These are phyloP conservation scores for Ogataea dorogensis DNA, from an alignment of 805 yeast species.

Conservation along the genomic window DNA sequence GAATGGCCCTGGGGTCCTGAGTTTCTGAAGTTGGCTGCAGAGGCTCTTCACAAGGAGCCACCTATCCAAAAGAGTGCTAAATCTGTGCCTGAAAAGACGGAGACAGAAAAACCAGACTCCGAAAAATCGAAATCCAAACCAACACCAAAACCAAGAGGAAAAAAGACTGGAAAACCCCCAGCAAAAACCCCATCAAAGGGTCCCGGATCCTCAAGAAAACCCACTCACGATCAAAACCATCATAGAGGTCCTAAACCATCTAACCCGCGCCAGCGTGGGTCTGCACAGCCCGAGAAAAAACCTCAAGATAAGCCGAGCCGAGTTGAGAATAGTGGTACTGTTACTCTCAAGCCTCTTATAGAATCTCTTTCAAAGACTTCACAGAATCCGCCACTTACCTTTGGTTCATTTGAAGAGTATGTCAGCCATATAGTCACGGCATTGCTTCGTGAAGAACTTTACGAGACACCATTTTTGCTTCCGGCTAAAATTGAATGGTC, in stretches of 20 bases:
- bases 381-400: constrained; percentile 29
- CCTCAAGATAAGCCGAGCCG: neutral
- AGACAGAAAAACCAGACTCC: no score
- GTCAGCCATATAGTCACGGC: constrained; percentile 59
- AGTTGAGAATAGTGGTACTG: neutral
- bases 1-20: constrained; percentile 8
- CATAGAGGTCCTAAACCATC: neutral
- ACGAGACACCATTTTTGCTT: constrained; percentile 43
- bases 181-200: neutral
- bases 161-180: neutral
- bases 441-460: constrained; percentile 60
- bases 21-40: constrained; percentile 10
- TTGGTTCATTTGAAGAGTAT: constrained; percentile 50
- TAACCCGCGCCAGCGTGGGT: neutral
- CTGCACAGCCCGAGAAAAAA: no score
- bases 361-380: constrained; percentile 11
- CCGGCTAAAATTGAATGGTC: constrained; percentile 47
- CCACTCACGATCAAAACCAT: neutral
- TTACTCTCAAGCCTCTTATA: neutral
- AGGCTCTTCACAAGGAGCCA: no score
- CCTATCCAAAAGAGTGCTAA: neutral
- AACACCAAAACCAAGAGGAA: neutral
- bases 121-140: neutral
- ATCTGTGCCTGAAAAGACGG: no score
- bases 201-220: neutral